Conservation (phyloP, 2,329 filamentous ascomycete genomes). For the Alternaria postmessia region DNA sequence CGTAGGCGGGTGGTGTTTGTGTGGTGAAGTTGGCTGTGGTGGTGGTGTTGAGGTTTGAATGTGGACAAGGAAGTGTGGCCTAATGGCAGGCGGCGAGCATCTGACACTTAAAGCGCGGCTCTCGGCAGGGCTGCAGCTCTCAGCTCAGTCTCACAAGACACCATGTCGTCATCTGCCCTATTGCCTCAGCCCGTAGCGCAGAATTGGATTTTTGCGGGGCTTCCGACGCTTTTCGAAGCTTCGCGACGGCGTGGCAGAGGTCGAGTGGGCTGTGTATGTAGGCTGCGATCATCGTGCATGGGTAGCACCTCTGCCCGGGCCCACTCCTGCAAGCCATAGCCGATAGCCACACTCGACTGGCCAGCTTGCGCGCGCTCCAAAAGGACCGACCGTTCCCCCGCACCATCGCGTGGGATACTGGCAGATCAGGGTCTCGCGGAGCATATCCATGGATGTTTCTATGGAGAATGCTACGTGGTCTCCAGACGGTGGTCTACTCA, state of each 20-base stretch:
- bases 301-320: conserved; percentile 1
- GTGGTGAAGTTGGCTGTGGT: background rate
- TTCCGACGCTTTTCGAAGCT: conserved; percentile 16
- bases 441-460: conserved; percentile 1
- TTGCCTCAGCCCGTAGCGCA: conserved; percentile 17
- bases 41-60: conserved; percentile 1
- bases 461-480: conserved; percentile 14
- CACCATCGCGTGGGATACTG: conserved; percentile 4
- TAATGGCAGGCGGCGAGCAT: conserved; percentile 11
- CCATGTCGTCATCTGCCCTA: conserved; percentile 28
- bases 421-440: conserved; percentile 19
- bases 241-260: conserved; percentile 24
- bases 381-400: conserved; percentile 12
- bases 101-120: conserved; percentile 24
- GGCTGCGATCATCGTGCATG: conserved; percentile 30
- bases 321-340: conserved; percentile 16
- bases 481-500: conserved; percentile 1
- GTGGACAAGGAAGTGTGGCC: background rate
- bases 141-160: conserved; percentile 16
- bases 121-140: conserved; percentile 10
- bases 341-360: conserved; percentile 8
- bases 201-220: conserved; percentile 16
- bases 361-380: background rate
- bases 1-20: background rate
- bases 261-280: conserved; percentile 24